phyloP scores from a whole-genome alignment of 1,284 basidiomycete species.

The Cutaneotrichosporon sp. region DNA sequence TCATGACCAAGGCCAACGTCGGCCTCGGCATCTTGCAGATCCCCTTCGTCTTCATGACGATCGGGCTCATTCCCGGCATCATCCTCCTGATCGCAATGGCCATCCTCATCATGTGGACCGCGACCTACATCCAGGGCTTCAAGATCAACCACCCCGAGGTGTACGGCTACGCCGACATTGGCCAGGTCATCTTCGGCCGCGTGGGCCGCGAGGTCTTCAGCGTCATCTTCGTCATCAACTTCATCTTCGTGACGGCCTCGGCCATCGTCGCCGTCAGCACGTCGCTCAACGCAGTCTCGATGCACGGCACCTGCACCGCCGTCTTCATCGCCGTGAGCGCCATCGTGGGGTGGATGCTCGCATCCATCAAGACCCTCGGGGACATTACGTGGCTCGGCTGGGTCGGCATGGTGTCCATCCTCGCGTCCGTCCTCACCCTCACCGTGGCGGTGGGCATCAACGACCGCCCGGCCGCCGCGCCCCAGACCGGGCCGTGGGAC shows the following conservation, averaged over 20 bases:
- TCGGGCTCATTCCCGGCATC: conserved; percentile 32
- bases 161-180: conserved; percentile 36
- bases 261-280: conserved; percentile 46
- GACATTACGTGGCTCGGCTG: conserved; percentile 51
- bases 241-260: conserved; percentile 28
- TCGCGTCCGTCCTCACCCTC: conserved; percentile 48
- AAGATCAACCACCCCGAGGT: conserved; percentile 30
- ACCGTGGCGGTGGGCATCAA: conserved; percentile 51
- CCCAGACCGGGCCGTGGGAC: conserved; percentile 33
- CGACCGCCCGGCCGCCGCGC: conserved; percentile 44
- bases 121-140: conserved; percentile 37
- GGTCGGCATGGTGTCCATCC: conserved; percentile 38
- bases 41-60: conserved; percentile 34
- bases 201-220: conserved; percentile 23
- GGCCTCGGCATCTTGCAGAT: conserved; percentile 40
- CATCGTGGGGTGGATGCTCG: conserved; percentile 34
- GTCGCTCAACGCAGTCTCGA: conserved; percentile 51
- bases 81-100: conserved; percentile 36
- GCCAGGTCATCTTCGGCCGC: conserved; percentile 24
- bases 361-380: conserved; percentile 47
- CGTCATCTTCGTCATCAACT: conserved; percentile 11
- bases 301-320: conserved; percentile 50
- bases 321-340: conserved; percentile 44
- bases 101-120: conserved; percentile 39
- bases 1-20: conserved; percentile 35